Conservation (phyloP, 2,329 filamentous ascomycete genomes). For the Aspergillus alliaceus region DNA sequence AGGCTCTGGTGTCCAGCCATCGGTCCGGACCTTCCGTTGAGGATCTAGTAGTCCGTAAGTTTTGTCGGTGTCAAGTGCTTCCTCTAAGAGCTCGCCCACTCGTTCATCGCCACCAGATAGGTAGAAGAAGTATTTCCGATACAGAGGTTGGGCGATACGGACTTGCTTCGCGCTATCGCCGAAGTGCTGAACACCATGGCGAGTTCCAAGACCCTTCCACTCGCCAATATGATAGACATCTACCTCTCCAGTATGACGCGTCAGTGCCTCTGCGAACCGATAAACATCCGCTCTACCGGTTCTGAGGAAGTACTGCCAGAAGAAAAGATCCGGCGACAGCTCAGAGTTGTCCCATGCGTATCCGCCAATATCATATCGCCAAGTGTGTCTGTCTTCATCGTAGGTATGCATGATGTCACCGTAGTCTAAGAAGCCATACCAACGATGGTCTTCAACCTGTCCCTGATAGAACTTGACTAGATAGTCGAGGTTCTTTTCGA, state of each 20-base stretch:
- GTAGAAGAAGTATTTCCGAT: conserved; percentile 59
- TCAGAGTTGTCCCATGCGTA: conserved; percentile 68
- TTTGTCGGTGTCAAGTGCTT: conserved; percentile 54
- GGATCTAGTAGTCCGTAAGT: conserved; percentile 57
- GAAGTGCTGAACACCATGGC: conserved; percentile 64
- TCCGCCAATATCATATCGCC: conserved; percentile 64
- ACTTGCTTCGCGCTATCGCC: conserved; percentile 62
- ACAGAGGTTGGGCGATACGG: conserved; percentile 59
- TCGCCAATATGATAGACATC: conserved; percentile 62
- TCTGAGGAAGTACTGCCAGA: conserved; percentile 63
- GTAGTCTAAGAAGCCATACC: conserved; percentile 65
- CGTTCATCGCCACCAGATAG: conserved; percentile 58
- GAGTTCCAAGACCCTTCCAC: conserved; percentile 61
- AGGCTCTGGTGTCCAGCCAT: conserved; percentile 50
- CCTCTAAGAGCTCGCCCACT: conserved; percentile 55
- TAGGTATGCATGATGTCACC: conserved; percentile 66
- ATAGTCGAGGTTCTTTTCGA: conserved; percentile 58
- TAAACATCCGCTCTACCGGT: conserved; percentile 60
- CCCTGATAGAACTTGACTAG: conserved; percentile 56
- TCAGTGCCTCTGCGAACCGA: conserved; percentile 59
- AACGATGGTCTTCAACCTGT: conserved; percentile 58
- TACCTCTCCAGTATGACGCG: conserved; percentile 61
- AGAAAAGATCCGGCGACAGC: conserved; percentile 61
- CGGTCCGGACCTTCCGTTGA: conserved; percentile 58
- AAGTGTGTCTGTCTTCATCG: conserved; percentile 58